phyloP scores from a whole-genome alignment of 441 rosid genomes.

The Pelargonium exstipulatum region DNA sequence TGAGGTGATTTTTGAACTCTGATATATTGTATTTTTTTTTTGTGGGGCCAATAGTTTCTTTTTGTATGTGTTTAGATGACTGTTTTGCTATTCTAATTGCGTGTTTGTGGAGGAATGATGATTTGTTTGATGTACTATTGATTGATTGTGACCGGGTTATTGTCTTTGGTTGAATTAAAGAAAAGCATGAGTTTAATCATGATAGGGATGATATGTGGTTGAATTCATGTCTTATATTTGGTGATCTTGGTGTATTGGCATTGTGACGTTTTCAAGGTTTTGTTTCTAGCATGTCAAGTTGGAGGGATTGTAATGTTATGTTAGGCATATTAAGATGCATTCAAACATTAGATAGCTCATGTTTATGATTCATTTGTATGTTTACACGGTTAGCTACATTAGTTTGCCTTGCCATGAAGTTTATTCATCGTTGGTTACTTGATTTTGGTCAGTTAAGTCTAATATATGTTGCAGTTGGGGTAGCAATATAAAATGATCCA shows the following conservation, averaged over 20 bases:
- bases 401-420: background rate
- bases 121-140: background rate
- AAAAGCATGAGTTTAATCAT: background rate
- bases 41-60: slow-evolving; percentile 6
- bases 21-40: background rate
- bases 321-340: background rate
- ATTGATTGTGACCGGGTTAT: background rate
- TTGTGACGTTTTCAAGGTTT: background rate
- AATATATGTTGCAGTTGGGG: too few relatives aligned
- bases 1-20: slow-evolving; percentile 46
- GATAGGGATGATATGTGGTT: background rate
- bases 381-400: background rate
- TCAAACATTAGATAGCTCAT: background rate
- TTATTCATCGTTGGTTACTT: background rate
- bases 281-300: background rate
- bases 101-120: background rate
- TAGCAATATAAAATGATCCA: too few relatives aligned
- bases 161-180: background rate
- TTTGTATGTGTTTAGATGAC: background rate
- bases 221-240: background rate
- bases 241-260: background rate
- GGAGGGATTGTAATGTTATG: background rate
- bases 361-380: background rate
- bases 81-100: background rate
- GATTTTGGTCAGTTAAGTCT: background rate